Percentiles rank a stretch among this genome's conserved stretches.
Evolutionary conservation across 106 monocot species (phyloP).

Genomic region (Allium fistulosum): DNA sequence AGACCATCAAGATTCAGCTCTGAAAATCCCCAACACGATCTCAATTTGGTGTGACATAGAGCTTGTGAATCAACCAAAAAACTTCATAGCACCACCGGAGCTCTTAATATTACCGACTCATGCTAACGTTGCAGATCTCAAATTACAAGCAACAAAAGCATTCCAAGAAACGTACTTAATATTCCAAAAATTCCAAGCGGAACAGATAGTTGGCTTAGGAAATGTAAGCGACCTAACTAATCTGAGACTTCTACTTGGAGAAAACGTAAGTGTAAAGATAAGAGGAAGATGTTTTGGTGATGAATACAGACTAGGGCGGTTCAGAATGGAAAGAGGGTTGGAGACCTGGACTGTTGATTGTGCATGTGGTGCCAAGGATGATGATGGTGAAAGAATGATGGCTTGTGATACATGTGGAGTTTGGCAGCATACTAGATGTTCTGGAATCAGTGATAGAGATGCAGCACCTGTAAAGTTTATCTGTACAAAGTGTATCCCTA

Average conservation of each 20-base stretch:
- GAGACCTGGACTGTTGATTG: constrained; percentile 85
- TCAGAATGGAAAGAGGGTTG: constrained; percentile 61
- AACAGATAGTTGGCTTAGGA: constrained; percentile 34
- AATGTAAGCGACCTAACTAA: constrained; percentile 16
- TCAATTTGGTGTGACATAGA: constrained; percentile 43
- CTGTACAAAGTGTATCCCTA: constrained; percentile 17
- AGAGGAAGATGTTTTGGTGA: constrained; percentile 38
- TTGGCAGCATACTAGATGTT: constrained; percentile 85
- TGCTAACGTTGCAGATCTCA: constrained; percentile 56
- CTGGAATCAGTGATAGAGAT: constrained; percentile 50
- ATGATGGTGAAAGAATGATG: constrained; percentile 91
- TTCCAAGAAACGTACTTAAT: constrained; percentile 65
- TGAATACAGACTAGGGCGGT: constrained; percentile 23
- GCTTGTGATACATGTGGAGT: constrained; percentile 73
- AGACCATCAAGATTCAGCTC: background rate
- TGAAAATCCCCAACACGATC: constrained; percentile 10
- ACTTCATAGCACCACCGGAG: constrained; percentile 36
- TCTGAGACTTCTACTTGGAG: constrained; percentile 29
- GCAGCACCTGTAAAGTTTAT: constrained; percentile 52
- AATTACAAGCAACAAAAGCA: constrained; percentile 38
- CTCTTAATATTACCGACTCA: constrained; percentile 33
- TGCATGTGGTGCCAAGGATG: constrained; percentile 70
- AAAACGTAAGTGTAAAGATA: constrained; percentile 10
- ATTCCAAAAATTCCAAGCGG: constrained; percentile 47
- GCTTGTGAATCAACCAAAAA: constrained; percentile 31